phyloP scores from a whole-genome alignment of 495 filamentous ascomycete species.

The Patellaria atrata region DNA sequence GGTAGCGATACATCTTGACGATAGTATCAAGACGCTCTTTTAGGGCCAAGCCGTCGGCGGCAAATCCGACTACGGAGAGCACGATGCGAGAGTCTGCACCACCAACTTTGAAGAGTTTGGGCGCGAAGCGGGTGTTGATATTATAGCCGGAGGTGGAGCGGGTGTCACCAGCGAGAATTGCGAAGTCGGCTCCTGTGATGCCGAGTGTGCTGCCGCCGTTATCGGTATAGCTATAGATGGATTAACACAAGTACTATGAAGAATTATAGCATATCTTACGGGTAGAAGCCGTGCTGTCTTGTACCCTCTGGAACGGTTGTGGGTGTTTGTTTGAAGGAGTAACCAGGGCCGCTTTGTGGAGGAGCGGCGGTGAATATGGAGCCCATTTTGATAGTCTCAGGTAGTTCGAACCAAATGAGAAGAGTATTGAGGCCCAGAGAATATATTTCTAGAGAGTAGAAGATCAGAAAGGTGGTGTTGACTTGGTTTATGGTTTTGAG shows the following conservation, averaged over 20 bases:
- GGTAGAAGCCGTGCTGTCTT: conserved; percentile 80
- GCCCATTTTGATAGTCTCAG: conserved; percentile 27
- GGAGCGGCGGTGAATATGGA: conserved; percentile 23
- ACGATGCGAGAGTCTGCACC: conserved; percentile 75
- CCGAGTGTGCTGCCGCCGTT: conserved; percentile 95
- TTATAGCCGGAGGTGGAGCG: conserved; percentile 90
- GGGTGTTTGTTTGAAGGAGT: conserved; percentile 43
- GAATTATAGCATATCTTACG: conserved; percentile 41
- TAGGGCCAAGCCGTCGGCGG: conserved; percentile 80
- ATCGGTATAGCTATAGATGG: conserved; percentile 70
- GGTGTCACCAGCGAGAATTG: conserved; percentile 92
- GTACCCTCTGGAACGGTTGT: conserved; percentile 26
- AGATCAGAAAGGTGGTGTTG: too few species aligned
- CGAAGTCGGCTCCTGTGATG: conserved; percentile 84
- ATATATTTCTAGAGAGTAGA: too few species aligned
- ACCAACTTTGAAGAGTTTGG: conserved; percentile 94
- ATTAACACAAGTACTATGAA: conserved; percentile 13
- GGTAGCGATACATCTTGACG: conserved; percentile 95
- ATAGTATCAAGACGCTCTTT: conserved; percentile 79
- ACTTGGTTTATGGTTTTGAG: too few species aligned
- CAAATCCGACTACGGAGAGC: conserved; percentile 82
- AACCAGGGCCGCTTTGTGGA: conserved; percentile 31
- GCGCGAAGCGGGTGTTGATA: conserved; percentile 89
- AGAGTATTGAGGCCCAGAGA: too few species aligned
- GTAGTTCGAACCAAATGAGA: too few species aligned